Evolutionary conservation across 176 grass and related monocot genomes (phyloP).

Genomic region (Eragrostis nindensis): DNA sequence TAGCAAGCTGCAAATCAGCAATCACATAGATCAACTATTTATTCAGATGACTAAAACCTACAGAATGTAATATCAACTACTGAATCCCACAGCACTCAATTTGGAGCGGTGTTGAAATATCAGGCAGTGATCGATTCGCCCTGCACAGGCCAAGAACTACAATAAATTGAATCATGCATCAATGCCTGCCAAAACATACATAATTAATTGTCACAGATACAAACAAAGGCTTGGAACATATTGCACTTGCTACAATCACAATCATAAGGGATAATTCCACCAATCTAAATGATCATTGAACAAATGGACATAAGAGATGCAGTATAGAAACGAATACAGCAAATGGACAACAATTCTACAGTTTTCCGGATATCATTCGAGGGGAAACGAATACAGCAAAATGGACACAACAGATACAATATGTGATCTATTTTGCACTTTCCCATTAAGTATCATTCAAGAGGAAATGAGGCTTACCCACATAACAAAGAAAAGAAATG

Average conservation of each 20-base stretch:
- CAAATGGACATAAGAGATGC: not conserved
- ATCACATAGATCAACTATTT: not conserved
- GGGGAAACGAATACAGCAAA: no score
- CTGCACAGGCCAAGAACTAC: not conserved
- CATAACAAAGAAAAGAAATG: not conserved
- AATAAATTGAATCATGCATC: not conserved
- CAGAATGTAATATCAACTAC: not conserved
- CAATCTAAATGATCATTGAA: conserved; percentile 20
- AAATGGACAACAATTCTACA: no score
- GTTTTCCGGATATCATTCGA: no score
- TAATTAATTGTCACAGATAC: not conserved
- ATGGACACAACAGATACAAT: not conserved
- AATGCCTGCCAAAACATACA: not conserved
- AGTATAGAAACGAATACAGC: no score
- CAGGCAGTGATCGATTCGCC: not conserved
- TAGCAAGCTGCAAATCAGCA: not conserved
- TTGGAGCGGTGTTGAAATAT: not conserved
- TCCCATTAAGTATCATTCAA: not conserved
- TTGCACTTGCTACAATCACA: not conserved
- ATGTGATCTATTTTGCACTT: conserved; percentile 3
- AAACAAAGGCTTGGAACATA: not conserved
- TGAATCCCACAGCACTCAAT: not conserved
- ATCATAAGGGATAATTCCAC: not conserved
- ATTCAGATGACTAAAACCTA: not conserved
- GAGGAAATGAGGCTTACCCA: not conserved